These are phyloP conservation scores for Phyllachora maydis DNA, from an alignment of 2,329 filamentous ascomycete species.

Conservation along the genomic window DNA sequence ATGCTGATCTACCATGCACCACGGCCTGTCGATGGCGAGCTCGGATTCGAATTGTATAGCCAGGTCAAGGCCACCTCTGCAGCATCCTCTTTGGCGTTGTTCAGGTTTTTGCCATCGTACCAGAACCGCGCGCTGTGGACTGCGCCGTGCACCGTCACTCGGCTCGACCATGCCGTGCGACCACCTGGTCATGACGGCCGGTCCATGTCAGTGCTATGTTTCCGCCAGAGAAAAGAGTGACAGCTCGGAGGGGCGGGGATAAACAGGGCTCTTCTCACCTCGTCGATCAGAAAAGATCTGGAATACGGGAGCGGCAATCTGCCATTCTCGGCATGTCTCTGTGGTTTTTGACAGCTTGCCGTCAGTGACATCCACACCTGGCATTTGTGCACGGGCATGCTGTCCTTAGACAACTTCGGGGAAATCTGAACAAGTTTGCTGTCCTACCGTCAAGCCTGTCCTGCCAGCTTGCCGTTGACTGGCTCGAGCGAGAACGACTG, in stretches of 20 bases:
- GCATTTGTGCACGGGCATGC: background rate
- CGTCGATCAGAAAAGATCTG: slow-evolving; percentile 13
- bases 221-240: background rate
- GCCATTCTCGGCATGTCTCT: slow-evolving; percentile 12
- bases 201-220: too few species aligned
- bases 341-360: background rate
- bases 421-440: background rate
- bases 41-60: slow-evolving; percentile 21
- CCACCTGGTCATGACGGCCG: slow-evolving; percentile 35
- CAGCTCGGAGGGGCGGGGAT: background rate
- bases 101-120: slow-evolving; percentile 77
- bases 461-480: slow-evolving; percentile 9
- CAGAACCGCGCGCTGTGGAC: slow-evolving; percentile 59
- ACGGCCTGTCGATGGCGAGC: slow-evolving; percentile 17
- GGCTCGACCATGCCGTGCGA: slow-evolving; percentile 77
- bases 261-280: slow-evolving; percentile 8
- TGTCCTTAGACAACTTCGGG: too few species aligned
- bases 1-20: slow-evolving; percentile 16
- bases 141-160: slow-evolving; percentile 48
- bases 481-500: too few species aligned
- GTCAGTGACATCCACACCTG: background rate
- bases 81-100: slow-evolving; percentile 83
- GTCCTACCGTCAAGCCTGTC: slow-evolving; percentile 11
- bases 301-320: slow-evolving; percentile 10
- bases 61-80: slow-evolving; percentile 56